Percentiles rank a stretch among this genome's conserved stretches.
These are phyloP conservation scores for Trametes elegans DNA, from an alignment of 768 basidiomycete genomes.

Conservation along the genomic window DNA sequence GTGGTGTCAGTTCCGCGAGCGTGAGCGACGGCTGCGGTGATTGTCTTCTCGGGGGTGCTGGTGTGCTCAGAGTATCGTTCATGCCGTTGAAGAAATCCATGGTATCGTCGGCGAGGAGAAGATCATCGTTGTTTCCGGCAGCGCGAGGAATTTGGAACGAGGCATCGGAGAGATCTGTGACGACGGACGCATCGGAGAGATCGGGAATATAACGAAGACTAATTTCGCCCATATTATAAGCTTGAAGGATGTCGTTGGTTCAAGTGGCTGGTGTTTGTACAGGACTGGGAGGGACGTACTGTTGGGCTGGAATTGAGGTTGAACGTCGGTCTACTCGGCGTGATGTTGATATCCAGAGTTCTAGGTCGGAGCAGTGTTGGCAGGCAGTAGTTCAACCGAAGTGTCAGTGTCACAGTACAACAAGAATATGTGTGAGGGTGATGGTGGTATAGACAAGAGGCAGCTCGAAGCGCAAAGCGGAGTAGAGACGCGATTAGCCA, in stretches of 20 bases:
- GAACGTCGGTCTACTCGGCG: neutral
- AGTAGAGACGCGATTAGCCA: neutral
- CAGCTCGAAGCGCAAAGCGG: neutral
- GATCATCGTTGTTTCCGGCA: conserved; percentile 27
- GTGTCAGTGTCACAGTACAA: no score
- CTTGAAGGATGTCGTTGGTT: no score
- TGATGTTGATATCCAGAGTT: neutral
- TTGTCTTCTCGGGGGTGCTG: conserved; percentile 29
- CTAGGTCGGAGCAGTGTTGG: neutral
- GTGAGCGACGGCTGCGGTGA: conserved; percentile 17
- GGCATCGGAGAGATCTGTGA: conserved; percentile 45
- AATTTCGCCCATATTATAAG: conserved; percentile 33
- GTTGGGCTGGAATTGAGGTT: neutral
- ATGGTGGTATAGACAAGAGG: no score
- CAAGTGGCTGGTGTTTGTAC: no score
- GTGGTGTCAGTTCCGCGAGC: conserved; percentile 26
- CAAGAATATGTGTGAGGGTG: no score
- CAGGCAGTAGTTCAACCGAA: no score
- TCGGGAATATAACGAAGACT: conserved; percentile 58
- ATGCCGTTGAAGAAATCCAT: conserved; percentile 45
- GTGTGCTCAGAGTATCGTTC: conserved; percentile 36
- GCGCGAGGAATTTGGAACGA: conserved; percentile 52
- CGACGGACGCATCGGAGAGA: conserved; percentile 41
- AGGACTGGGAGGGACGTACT: neutral
- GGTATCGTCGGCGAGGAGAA: conserved; percentile 40